Base-by-base conservation (phyloP, 495 filamentous ascomycete species). In the Staphylotrichum tortipilum region DNA sequence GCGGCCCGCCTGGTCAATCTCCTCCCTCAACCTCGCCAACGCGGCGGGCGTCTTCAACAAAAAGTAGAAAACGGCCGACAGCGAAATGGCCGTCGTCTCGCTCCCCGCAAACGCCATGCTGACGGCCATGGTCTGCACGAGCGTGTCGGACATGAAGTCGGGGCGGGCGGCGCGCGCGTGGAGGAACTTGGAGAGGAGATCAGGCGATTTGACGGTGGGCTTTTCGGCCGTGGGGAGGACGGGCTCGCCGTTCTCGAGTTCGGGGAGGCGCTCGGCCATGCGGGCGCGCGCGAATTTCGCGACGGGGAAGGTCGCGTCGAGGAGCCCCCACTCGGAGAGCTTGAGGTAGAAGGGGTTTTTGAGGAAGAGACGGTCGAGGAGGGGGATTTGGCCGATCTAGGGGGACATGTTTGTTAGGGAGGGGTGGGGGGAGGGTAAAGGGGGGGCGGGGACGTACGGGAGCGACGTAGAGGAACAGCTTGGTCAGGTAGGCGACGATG, bases 101-200 rank as follows among this genome's bases (percentile, higher is more conserved):
- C 73, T 74, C 6, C 82, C 78, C 21, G 77, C 78, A 35, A 84
- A 80, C 4, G 82, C 79, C 77, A 84, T 86, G 38, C 70, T 75
- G 2, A 78, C 73, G 42, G 78, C 79, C 70, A 83, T 81, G 18
- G 81, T 78, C 39, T 82, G 77, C 7, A 89, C 79, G 7, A 79
- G 69, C 2, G 63, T 72, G 55, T 83, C 75, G 30, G 68, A 78
- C 78, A 88, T 85, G 63, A 85, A 83, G 3, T 83, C 74, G 0
- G 83, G 81, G 26, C 81, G 64, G 34, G 73, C 72, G 36, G 75
- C 67, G 42, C 77, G 75, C 0, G 74, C 76, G 35, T 78, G 75
- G 0, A 80, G 62, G 68, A 84, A 78, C 57, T 81, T 85, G 33
- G 74, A 77, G 23, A 78, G 63, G 14, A 83, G 75, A 56, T 78